phyloP scores from a whole-genome alignment of 192 early-diverging fungal genomes.

The Backusella tarrabulga region DNA sequence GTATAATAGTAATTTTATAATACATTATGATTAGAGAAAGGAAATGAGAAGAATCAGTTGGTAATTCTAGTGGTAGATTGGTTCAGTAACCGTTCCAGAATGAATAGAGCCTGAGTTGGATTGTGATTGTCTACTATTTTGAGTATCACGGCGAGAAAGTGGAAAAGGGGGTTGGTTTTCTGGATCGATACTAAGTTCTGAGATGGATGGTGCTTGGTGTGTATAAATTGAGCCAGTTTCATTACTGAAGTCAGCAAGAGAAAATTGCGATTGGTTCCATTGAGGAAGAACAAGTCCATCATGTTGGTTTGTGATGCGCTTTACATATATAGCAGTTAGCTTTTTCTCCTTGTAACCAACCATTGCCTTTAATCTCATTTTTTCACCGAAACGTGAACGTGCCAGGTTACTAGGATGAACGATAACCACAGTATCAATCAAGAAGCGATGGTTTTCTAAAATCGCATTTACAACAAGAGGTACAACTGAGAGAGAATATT shows the following conservation, averaged over 20 bases:
- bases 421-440: conserved; percentile 16
- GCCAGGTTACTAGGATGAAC: conserved; percentile 8
- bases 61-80: neutral
- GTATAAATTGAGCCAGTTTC: conserved; percentile 20
- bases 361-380: conserved; percentile 18
- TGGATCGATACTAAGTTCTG: neutral
- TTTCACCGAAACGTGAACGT: conserved; percentile 18
- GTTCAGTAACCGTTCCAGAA: neutral
- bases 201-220: neutral
- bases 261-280: conserved; percentile 25
- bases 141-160: neutral
- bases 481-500: conserved; percentile 3
- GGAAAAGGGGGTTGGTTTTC: conserved; percentile 1
- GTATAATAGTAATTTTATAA: neutral
- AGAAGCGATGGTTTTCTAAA: conserved; percentile 10
- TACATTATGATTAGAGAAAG: neutral
- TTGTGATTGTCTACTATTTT: conserved; percentile 1
- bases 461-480: conserved; percentile 15
- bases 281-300: conserved; percentile 21
- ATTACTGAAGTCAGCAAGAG: conserved; percentile 20
- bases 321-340: conserved; percentile 22
- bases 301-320: conserved; percentile 37
- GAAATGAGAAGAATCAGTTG: neutral
- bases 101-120: conserved; percentile 2
- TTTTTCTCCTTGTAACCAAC: conserved; percentile 4